These are phyloP conservation scores for Arthrobotrys megalospora DNA, from an alignment of 2,329 filamentous ascomycete species.

Conservation along the genomic window DNA sequence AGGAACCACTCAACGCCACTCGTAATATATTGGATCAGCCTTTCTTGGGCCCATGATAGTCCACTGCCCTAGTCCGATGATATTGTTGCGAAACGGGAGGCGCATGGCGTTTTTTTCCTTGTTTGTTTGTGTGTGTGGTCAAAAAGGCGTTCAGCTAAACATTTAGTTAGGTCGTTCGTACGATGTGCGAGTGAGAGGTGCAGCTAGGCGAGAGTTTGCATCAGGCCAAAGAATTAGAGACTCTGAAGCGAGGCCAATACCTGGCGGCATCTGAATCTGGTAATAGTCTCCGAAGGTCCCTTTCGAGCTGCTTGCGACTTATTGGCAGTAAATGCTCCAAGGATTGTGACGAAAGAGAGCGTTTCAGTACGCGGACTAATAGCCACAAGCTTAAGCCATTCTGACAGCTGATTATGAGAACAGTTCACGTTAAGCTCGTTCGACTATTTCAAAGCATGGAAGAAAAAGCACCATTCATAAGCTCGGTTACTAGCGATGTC, in stretches of 20 bases:
- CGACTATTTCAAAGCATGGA: conserved; percentile 34
- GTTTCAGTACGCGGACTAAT: conserved; percentile 61
- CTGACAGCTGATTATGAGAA: conserved; percentile 41
- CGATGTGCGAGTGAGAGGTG: conserved; percentile 60
- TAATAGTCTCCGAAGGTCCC: conserved; percentile 58
- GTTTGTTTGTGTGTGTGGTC: conserved; percentile 28
- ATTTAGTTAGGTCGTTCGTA: conserved; percentile 39
- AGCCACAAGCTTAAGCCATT: conserved; percentile 49
- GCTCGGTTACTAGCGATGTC: conserved; percentile 61
- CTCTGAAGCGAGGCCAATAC: conserved; percentile 53
- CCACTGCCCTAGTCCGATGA: conserved; percentile 20
- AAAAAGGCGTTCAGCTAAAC: conserved; percentile 42
- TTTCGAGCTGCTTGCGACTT: conserved; percentile 23
- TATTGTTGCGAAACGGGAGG: conserved; percentile 59
- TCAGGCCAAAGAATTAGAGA: conserved; percentile 47
- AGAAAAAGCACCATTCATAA: conserved; percentile 43
- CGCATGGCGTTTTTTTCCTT: conserved; percentile 56
- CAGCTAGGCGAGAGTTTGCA: conserved; percentile 61
- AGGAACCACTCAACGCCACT: conserved; percentile 45
- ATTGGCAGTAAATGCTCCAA: conserved; percentile 50
- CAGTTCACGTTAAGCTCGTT: conserved; percentile 26
- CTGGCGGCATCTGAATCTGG: conserved; percentile 45
- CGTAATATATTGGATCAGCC: conserved; percentile 43
- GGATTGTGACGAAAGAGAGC: conserved; percentile 60
- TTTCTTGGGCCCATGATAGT: conserved; percentile 27